A percentile compares a stretch with the other conserved stretches of the same genome.
phyloP scores from a whole-genome alignment of 257 asterid species.

The Dorcoceras hygrometricum region DNA sequence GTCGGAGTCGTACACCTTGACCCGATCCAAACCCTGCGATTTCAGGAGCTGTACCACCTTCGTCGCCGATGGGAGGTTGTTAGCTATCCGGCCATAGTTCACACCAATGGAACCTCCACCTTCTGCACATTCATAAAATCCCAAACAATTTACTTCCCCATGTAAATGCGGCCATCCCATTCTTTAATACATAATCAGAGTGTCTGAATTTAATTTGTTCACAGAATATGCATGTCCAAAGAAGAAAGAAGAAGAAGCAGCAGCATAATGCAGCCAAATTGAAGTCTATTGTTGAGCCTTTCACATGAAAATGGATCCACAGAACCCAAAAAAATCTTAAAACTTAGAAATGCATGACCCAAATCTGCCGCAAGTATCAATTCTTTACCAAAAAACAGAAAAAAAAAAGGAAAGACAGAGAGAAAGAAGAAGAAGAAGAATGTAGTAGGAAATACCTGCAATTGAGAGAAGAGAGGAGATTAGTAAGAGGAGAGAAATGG shows the following conservation, averaged over 20 bases:
- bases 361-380: background rate
- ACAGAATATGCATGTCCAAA: background rate
- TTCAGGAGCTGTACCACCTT: constrained; percentile 63
- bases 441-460: no score
- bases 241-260: background rate
- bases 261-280: background rate
- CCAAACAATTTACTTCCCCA: background rate
- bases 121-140: constrained; percentile 21
- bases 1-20: constrained; percentile 82
- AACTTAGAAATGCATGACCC: background rate
- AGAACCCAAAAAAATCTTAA: no score
- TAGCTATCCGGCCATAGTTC: constrained; percentile 80
- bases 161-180: background rate
- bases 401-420: background rate
- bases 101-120: constrained; percentile 61
- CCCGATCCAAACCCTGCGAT: constrained; percentile 63
- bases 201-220: background rate
- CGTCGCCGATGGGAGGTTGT: constrained; percentile 76
- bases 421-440: no score
- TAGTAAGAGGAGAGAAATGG: constrained; percentile 23
- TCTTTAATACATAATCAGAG: background rate
- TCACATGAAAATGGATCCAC: no score
- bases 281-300: background rate
- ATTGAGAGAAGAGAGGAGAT: constrained; percentile 29
- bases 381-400: background rate